These are phyloP conservation scores for Grosmannia clavigera DNA, from an alignment of 2,329 filamentous ascomycete genomes.

Conservation along the genomic window DNA sequence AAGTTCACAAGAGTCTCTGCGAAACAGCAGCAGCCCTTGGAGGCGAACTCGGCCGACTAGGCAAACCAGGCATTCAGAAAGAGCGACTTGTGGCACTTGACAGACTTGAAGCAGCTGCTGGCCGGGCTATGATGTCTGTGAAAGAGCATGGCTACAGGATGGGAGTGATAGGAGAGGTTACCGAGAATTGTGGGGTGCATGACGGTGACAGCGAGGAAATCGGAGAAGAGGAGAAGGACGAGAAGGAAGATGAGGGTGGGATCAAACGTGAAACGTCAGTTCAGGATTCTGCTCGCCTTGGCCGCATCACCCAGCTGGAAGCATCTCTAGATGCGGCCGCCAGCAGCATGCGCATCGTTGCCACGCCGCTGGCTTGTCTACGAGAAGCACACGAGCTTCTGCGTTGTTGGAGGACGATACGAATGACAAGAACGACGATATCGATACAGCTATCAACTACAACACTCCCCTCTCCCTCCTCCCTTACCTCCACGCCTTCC, in stretches of 20 bases:
- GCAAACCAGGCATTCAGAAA: neutral
- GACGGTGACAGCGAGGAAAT: no score
- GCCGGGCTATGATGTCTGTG: neutral
- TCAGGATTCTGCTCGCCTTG: neutral
- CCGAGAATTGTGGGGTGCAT: no score
- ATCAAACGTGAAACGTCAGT: neutral
- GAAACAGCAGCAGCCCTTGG: neutral
- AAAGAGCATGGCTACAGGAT: neutral
- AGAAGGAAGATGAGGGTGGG: neutral
- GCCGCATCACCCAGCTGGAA: neutral
- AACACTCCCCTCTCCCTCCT: neutral
- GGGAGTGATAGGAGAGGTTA: no score
- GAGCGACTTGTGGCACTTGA: neutral
- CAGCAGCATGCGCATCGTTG: neutral
- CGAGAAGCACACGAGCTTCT: neutral
- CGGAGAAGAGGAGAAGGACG: neutral
- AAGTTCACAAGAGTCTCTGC: neutral
- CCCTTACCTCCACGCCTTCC: neutral
- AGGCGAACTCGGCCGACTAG: neutral
- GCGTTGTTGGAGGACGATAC: neutral
- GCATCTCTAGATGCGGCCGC: neutral
- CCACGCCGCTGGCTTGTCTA: neutral
- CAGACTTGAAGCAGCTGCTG: neutral
- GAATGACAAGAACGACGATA: neutral
- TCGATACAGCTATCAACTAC: neutral